A percentile compares a stretch with the other conserved stretches of the same genome.
Conservation (phyloP, 1,139 yeast genomes). For the Saccharomyces hybrid region DNA sequence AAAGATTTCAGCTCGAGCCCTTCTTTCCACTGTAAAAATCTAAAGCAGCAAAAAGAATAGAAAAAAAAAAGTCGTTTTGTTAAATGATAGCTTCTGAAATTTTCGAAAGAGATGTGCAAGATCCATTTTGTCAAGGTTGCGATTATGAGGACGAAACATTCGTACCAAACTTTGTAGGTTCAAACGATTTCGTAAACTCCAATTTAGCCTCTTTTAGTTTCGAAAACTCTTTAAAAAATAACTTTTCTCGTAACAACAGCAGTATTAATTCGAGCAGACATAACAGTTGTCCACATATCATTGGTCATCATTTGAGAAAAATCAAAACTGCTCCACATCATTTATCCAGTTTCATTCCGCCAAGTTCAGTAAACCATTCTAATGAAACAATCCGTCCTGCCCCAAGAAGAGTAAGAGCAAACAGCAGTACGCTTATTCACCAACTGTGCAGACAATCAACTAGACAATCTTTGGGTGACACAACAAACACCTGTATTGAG, state of each 20-base stretch:
- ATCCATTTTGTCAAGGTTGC: slow-evolving; percentile 21
- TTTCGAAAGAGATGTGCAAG: slow-evolving; percentile 27
- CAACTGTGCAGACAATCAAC: slow-evolving; percentile 10
- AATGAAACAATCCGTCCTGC: background rate
- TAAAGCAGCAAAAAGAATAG: no score
- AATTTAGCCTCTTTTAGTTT: background rate
- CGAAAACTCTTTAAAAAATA: background rate
- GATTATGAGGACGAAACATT: slow-evolving; percentile 14
- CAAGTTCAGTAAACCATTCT: background rate
- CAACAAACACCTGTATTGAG: background rate
- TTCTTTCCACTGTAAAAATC: no score
- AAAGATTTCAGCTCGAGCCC: no score
- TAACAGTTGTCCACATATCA: background rate
- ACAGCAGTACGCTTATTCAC: slow-evolving; percentile 14
- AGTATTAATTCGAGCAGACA: background rate
- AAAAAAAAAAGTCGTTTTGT: no score
- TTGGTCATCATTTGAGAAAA: slow-evolving; percentile 3
- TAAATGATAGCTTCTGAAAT: background rate
- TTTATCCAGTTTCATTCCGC: background rate
- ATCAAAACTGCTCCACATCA: slow-evolving; percentile 5
- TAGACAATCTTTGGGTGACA: background rate
- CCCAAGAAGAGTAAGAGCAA: slow-evolving; percentile 11
- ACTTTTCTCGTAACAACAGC: background rate
- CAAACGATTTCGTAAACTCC: slow-evolving; percentile 1
- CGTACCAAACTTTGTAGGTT: background rate